phyloP scores from a whole-genome alignment of 768 basidiomycete species.

The Calvatia gigantea region DNA sequence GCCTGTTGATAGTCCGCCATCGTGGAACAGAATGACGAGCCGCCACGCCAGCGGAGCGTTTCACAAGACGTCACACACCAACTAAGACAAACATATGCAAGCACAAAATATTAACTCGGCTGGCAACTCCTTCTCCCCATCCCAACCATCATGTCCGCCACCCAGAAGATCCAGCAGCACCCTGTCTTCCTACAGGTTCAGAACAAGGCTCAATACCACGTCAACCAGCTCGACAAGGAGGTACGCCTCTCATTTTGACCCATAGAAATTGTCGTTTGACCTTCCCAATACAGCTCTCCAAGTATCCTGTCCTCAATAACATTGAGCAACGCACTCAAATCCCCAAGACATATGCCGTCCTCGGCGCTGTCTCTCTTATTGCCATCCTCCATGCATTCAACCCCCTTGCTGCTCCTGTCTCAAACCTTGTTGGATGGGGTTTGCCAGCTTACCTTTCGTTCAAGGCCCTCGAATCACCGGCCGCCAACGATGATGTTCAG shows the following conservation, averaged over 20 bases:
- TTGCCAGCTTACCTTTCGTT: constrained; percentile 95
- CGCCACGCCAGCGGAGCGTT: constrained; percentile 15
- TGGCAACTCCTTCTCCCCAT: constrained; percentile 24
- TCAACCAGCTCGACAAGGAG: constrained; percentile 95
- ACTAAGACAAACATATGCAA: constrained; percentile 62
- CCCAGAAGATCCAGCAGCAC: constrained; percentile 84
- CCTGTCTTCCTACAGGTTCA: constrained; percentile 82
- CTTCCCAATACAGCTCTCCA: constrained; percentile 52
- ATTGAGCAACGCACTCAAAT: constrained; percentile 89
- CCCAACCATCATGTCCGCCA: constrained; percentile 59
- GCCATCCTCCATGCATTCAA: constrained; percentile 81
- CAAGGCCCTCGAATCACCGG: constrained; percentile 89
- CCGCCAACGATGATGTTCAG: constrained; percentile 81
- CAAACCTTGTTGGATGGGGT: constrained; percentile 92
- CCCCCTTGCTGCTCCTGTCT: constrained; percentile 86
- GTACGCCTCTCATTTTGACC: constrained; percentile 37
- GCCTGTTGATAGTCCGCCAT: constrained; percentile 57
- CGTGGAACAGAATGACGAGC: constrained; percentile 18
- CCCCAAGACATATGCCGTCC: constrained; percentile 87
- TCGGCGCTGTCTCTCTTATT: constrained; percentile 67
- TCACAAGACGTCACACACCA: constrained; percentile 39
- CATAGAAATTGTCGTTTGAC: background rate
- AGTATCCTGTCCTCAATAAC: constrained; percentile 81
- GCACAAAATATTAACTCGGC: constrained; percentile 45
- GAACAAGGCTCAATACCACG: constrained; percentile 77